Percentiles rank a stretch among this genome's conserved stretches.
Conservation (phyloP, 306 rosid species). For the Acacia confusa region DNA sequence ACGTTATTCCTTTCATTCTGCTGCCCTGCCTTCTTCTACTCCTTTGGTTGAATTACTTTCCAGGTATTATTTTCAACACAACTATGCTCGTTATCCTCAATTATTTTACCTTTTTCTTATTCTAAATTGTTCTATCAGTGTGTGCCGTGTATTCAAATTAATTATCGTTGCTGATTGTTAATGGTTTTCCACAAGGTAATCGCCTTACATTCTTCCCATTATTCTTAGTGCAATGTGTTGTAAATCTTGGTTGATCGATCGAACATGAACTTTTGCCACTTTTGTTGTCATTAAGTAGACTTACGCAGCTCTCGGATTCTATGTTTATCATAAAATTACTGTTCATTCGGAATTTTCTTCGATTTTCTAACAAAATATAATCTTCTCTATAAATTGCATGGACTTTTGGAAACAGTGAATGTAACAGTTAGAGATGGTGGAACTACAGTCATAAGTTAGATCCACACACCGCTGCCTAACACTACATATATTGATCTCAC, state of each 20-base stretch:
- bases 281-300: too few species aligned
- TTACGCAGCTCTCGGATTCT: background rate
- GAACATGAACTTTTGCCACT: too few species aligned
- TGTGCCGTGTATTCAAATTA: background rate
- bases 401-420: conserved; percentile 44
- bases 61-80: background rate
- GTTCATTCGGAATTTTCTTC: background rate
- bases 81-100: background rate
- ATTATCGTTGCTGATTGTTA: too few species aligned
- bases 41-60: background rate
- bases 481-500: conserved; percentile 41
- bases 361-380: conserved; percentile 2
- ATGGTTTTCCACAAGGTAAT: too few species aligned
- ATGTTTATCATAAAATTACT: background rate
- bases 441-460: conserved; percentile 33
- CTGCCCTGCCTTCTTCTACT: conserved; percentile 44
- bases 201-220: too few species aligned
- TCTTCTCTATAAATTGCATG: background rate
- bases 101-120: background rate
- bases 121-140: background rate
- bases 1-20: conserved; percentile 43
- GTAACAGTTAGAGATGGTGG: conserved; percentile 42
- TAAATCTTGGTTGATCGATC: too few species aligned
- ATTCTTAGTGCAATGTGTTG: too few species aligned
- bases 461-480: conserved; percentile 25